phyloP scores from a whole-genome alignment of 2,329 filamentous ascomycete genomes.

The Aaosphaeria arxii region DNA sequence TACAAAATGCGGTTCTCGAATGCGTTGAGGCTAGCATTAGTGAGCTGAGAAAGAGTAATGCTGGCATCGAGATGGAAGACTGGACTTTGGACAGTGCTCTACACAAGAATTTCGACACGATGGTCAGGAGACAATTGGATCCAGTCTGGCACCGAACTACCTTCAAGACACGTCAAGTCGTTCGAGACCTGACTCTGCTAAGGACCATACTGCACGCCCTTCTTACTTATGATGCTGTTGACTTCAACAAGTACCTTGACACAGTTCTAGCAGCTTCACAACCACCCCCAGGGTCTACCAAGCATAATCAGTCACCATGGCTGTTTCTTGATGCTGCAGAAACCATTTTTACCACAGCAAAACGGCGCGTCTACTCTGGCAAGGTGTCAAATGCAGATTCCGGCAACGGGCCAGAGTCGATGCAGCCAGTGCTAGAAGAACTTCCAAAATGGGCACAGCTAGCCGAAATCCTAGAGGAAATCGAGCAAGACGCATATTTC shows the following conservation, averaged over 20 bases:
- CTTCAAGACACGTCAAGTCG: slow-evolving; percentile 92
- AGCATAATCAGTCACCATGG: slow-evolving; percentile 91
- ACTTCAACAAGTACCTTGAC: slow-evolving; percentile 89
- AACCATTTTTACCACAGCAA: slow-evolving; percentile 88
- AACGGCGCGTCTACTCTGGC: slow-evolving; percentile 79
- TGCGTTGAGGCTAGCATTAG: slow-evolving; percentile 94
- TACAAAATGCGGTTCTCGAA: slow-evolving; percentile 91
- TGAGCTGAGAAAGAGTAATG: slow-evolving; percentile 88
- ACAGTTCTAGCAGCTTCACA: slow-evolving; percentile 90
- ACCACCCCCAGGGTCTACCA: slow-evolving; percentile 80
- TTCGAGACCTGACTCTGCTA: slow-evolving; percentile 80
- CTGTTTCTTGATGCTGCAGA: slow-evolving; percentile 93
- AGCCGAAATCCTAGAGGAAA: slow-evolving; percentile 88
- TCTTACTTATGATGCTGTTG: slow-evolving; percentile 83
- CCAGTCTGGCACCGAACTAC: slow-evolving; percentile 97
- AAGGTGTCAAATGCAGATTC: slow-evolving; percentile 59
- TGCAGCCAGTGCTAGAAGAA: slow-evolving; percentile 84
- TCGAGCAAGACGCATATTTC: slow-evolving; percentile 85
- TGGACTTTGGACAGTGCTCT: slow-evolving; percentile 94
- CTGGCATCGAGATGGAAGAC: slow-evolving; percentile 89
- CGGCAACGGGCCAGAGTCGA: slow-evolving; percentile 54
- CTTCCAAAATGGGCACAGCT: slow-evolving; percentile 90
- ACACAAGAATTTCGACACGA: slow-evolving; percentile 86
- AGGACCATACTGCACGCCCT: slow-evolving; percentile 77
- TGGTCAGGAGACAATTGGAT: slow-evolving; percentile 84